These are phyloP conservation scores for Cinchona pubescens DNA, from an alignment of 257 asterid genomes.

Conservation along the genomic window DNA sequence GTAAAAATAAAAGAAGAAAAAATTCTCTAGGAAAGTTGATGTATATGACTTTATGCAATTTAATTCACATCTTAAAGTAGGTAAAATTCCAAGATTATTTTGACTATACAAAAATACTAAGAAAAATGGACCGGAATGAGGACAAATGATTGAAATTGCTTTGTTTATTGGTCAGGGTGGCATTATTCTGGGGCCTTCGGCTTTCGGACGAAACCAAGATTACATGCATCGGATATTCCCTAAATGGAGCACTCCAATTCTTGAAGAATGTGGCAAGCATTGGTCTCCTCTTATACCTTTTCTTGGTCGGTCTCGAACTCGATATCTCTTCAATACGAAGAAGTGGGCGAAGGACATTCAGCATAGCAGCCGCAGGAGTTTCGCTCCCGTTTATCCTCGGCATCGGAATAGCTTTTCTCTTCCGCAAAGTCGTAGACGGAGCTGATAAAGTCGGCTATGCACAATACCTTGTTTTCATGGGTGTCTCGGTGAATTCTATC, in stretches of 20 bases:
- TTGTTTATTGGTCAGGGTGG: slow-evolving; percentile 43
- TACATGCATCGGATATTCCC: slow-evolving; percentile 52
- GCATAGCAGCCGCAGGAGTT: slow-evolving; percentile 56
- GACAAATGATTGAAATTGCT: background rate
- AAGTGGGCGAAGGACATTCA: slow-evolving; percentile 41
- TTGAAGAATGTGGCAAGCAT: slow-evolving; percentile 52
- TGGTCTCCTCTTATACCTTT: slow-evolving; percentile 59
- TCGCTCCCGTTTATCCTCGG: slow-evolving; percentile 42
- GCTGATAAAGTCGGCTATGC: slow-evolving; percentile 40
- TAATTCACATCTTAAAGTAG: too few relatives aligned
- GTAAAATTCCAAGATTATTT: too few relatives aligned
- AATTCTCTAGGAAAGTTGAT: too few relatives aligned
- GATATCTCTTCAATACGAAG: slow-evolving; percentile 42
- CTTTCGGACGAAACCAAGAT: slow-evolving; percentile 39
- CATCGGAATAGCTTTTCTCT: slow-evolving; percentile 37
- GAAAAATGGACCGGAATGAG: background rate
- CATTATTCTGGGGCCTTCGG: slow-evolving; percentile 55
- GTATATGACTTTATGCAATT: too few relatives aligned
- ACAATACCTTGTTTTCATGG: slow-evolving; percentile 49
- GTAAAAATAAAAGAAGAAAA: too few relatives aligned
- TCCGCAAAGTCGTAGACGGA: slow-evolving; percentile 36
- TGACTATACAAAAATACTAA: too few relatives aligned
- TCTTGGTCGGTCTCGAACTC: slow-evolving; percentile 63
- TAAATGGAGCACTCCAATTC: slow-evolving; percentile 49
- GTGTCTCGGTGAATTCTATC: slow-evolving; percentile 63